Evolutionary conservation across 805 yeast genomes (phyloP), one percentile per base, ranked within the genome.

Genomic region (Saccharomyces eubayanus): DNA sequence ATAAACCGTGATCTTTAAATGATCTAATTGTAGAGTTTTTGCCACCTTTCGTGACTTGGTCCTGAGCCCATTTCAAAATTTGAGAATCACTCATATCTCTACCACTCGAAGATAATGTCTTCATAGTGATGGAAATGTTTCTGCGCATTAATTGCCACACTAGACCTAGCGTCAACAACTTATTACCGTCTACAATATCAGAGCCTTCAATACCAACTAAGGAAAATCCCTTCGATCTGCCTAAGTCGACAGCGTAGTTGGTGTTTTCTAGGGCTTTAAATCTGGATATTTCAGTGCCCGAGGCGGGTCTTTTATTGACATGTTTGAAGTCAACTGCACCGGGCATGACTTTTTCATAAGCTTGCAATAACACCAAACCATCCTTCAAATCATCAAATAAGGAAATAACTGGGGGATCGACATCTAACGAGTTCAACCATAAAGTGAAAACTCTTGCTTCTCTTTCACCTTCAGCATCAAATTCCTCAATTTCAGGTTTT

Each of bases 91-190:
- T 73, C 61, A 91, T 74, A 59, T 85, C 90, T 62, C 81, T 80
- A 57, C 95, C 95, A 53, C 82, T 81, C 55, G 83, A 75, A 5
- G 89, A 78, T 59, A 94, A 76, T 46, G 82, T 78, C 51, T 85
- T 78, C 66, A 94, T 79, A 2, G 99, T 94, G 61, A 84, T 80
- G 57, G 84, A 85, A 63, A 94, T 95, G 72, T 94, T 94, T 70
- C 96, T 82, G 70, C 99, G 84, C 99, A 94, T 94, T 66, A 94
- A 79, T 77, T 94, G 99, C 99, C 99, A 94, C 41, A 92, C 97
- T 53, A 94, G 79, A 12, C 94, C 99, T 62, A 94, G 79, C 0
- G 96, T 89, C 62, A 94, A 78, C 51, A 92, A 78, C 67, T 87
- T 88, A 68, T 85, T 85, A 59, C 97, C 98, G 71, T 94, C 99